These are phyloP conservation scores for Coemansia guatemalensis DNA, from an alignment of 192 early-diverging fungal genomes.

Conservation along the genomic window DNA sequence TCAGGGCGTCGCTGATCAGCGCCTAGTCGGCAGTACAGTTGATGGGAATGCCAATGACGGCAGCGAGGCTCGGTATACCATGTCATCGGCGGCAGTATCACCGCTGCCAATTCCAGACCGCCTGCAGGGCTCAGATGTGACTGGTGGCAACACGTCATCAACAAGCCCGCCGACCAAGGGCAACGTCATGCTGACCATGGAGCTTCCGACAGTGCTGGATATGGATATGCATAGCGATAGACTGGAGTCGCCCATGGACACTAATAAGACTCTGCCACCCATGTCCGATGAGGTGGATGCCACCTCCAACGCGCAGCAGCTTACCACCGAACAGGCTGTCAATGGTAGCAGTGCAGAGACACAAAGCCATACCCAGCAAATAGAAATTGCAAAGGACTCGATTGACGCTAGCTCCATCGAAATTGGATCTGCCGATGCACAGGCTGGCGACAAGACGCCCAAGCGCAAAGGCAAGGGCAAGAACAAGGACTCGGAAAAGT, in stretches of 20 bases:
- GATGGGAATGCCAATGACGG: neutral
- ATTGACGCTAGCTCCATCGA: neutral
- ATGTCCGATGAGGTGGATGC: neutral
- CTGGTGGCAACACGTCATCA: neutral
- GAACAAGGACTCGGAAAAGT: conserved; percentile 28
- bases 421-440: neutral
- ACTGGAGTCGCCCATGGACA: conserved; percentile 7
- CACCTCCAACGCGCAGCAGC: neutral
- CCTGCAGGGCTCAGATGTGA: neutral
- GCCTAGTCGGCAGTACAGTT: neutral
- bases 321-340: neutral
- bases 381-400: neutral
- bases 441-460: neutral
- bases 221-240: conserved; percentile 6
- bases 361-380: neutral
- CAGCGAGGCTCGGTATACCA: neutral
- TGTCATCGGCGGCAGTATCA: conserved; percentile 6
- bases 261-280: conserved; percentile 42
- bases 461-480: conserved; percentile 21
- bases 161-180: conserved; percentile 1
- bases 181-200: conserved; percentile 11
- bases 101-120: conserved; percentile 21
- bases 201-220: neutral
- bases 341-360: neutral
- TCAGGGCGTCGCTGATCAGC: neutral